Evolutionary conservation across 805 yeast genomes (phyloP), one percentile per base, ranked within the genome.

Genomic region (Zygosaccharomyces bailii): DNA sequence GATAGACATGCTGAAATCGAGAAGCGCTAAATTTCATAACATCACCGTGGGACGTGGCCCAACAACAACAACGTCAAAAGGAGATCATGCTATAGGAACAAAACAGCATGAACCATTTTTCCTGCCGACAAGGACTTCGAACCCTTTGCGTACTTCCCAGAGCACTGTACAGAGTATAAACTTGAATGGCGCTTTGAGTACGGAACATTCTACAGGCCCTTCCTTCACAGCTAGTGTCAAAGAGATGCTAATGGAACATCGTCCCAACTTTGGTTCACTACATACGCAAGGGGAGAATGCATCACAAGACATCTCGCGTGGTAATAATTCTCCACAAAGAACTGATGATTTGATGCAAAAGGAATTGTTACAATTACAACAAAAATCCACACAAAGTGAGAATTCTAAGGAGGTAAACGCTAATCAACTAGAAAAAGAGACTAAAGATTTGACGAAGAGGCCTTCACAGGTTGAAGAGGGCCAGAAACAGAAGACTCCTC

Each of bases 21-120:
- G 40, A 37, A 37, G 40, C 40, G 32, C 40, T 32, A 37, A 37
- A 20, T 37, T 37, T 16, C 40, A 37, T 24, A 37, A 37, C 19
- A 29, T 37, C 17, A 37, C 40, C 4, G 40, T 37, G 32, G 20
- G 30, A 10, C 31, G 20, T 13, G 20, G 14, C 10, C 10, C 30
- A 7, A 14, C 32, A 25, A 14, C 21, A 19, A 25, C 40, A n/a
- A 10, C 31, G 13, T 9, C 11, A 24, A 10, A 24, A 10, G 13
- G 13, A 6, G 31, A 27, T 5, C 31, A 32, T 16, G 20, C 8
- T 20, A 7, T 23, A 4, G 32, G 18, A 18, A n/a, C 29, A 14
- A 37, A 24, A 8, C 18, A 37, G 7, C 23, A 25, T 16, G 40
- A 37, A 13, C 14, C 40, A 8, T 37, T 29, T 20, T 37, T 37